These are phyloP conservation scores for Aspergillus mulundensis DNA, from an alignment of 495 filamentous ascomycete genomes.

Conservation along the genomic window DNA sequence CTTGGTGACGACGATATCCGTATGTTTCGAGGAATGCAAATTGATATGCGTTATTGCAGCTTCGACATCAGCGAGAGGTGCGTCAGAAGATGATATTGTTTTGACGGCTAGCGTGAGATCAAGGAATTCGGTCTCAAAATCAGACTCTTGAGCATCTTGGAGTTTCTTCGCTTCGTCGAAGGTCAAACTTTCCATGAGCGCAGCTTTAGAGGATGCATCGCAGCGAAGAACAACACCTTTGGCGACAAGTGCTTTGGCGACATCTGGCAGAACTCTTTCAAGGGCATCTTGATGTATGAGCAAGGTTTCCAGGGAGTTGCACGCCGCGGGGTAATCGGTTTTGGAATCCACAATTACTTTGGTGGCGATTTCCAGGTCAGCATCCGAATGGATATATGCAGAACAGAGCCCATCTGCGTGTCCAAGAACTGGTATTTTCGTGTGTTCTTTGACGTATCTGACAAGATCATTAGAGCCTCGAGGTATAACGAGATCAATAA, in stretches of 20 bases:
- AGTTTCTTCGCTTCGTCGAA: constrained; percentile 42
- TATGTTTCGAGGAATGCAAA: constrained; percentile 87
- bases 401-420: constrained; percentile 94
- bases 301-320: constrained; percentile 87
- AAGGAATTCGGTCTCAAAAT: constrained; percentile 89
- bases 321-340: constrained; percentile 91
- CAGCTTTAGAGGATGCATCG: constrained; percentile 61
- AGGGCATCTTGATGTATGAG: constrained; percentile 77
- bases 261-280: constrained; percentile 58
- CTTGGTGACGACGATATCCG: constrained; percentile 81
- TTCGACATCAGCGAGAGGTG: constrained; percentile 43
- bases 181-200: constrained; percentile 43
- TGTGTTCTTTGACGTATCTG: constrained; percentile 79
- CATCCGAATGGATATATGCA: constrained; percentile 81
- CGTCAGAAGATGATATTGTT: constrained; percentile 51
- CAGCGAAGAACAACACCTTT: constrained; percentile 84
- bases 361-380: constrained; percentile 64
- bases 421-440: constrained; percentile 92
- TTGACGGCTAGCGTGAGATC: constrained; percentile 81
- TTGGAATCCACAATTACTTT: constrained; percentile 89
- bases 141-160: constrained; percentile 58
- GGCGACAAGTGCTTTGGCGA: constrained; percentile 65
- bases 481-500: constrained; percentile 94
- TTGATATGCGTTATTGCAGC: constrained; percentile 88
- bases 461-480: constrained; percentile 93